These are phyloP conservation scores for Venturia asperata DNA, from an alignment of 2,329 filamentous ascomycete species.

Conservation along the genomic window DNA sequence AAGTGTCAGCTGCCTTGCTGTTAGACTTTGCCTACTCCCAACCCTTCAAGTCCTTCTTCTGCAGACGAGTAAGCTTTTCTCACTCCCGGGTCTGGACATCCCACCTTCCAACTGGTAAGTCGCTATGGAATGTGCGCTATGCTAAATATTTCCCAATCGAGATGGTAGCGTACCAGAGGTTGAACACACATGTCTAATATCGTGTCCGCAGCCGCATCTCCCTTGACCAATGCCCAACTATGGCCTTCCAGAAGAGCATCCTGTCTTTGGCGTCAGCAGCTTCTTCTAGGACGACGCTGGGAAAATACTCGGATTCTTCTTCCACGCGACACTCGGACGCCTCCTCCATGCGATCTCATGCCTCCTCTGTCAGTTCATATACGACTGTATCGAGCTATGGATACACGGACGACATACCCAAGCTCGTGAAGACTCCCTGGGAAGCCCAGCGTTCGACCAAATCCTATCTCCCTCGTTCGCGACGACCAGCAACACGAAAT, in stretches of 20 bases:
- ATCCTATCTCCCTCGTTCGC: background rate
- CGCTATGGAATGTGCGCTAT: background rate
- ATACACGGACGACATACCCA: slow-evolving; percentile 14
- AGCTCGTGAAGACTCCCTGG: slow-evolving; percentile 20
- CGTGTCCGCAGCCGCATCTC: background rate
- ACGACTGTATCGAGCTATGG: background rate
- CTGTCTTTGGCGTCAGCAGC: slow-evolving; percentile 9
- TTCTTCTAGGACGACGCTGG: background rate
- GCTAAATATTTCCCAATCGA: background rate
- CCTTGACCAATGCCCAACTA: background rate
- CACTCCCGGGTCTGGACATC: too few relatives aligned
- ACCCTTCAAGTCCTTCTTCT: too few relatives aligned
- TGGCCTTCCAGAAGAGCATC: slow-evolving; percentile 9
- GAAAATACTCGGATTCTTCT: slow-evolving; percentile 2
- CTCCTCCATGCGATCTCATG: slow-evolving; percentile 7
- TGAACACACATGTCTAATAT: background rate
- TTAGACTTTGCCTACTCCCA: too few relatives aligned
- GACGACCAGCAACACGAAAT: background rate
- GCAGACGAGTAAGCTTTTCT: background rate
- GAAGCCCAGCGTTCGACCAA: slow-evolving; percentile 19
- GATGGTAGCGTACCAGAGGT: background rate
- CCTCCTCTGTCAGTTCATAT: slow-evolving; percentile 6
- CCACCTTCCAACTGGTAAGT: background rate
- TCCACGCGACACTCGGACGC: background rate
- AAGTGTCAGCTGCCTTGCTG: background rate